A percentile compares a stretch with the other conserved stretches of the same genome.
phyloP scores from a whole-genome alignment of 2,329 filamentous ascomycete species.

The Cadophora gregata region DNA sequence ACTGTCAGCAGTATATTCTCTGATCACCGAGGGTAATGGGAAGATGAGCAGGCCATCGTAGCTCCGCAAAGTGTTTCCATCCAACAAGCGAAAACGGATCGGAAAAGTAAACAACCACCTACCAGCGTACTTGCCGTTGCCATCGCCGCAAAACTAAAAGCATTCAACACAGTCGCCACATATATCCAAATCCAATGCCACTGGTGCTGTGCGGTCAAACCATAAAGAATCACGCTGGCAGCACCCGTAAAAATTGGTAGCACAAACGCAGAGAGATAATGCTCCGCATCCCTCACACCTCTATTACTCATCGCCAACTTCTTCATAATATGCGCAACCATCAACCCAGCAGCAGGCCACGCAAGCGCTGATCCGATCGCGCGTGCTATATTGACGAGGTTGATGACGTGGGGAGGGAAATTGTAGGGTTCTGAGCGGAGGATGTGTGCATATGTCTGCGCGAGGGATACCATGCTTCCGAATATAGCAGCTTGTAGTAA shows the following conservation, averaged over 20 bases:
- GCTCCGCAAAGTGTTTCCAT: too few species aligned
- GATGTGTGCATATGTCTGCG: constrained; percentile 11
- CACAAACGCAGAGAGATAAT: constrained; percentile 32
- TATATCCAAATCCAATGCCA: constrained; percentile 18
- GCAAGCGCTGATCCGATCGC: constrained; percentile 21
- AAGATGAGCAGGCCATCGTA: too few species aligned
- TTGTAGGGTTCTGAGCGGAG: constrained; percentile 21
- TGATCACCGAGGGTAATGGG: too few species aligned
- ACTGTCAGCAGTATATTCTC: background rate
- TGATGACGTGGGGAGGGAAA: constrained; percentile 14
- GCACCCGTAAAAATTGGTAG: constrained; percentile 25
- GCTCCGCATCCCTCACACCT: constrained; percentile 30
- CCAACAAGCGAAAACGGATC: background rate
- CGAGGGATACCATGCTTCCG: constrained; percentile 19
- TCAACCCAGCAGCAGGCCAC: constrained; percentile 22
- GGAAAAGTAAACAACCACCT: background rate
- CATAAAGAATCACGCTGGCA: constrained; percentile 23
- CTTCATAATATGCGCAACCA: background rate
- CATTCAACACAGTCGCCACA: constrained; percentile 19
- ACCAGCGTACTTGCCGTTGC: constrained; percentile 23
- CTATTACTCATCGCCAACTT: constrained; percentile 21
- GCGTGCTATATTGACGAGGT: constrained; percentile 17
- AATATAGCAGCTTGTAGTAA: constrained; percentile 25
- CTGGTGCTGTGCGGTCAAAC: constrained; percentile 15
- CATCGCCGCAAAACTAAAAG: constrained; percentile 20